phyloP scores from a whole-genome alignment of 306 rosid genomes.

The Leucaena leucocephala region DNA sequence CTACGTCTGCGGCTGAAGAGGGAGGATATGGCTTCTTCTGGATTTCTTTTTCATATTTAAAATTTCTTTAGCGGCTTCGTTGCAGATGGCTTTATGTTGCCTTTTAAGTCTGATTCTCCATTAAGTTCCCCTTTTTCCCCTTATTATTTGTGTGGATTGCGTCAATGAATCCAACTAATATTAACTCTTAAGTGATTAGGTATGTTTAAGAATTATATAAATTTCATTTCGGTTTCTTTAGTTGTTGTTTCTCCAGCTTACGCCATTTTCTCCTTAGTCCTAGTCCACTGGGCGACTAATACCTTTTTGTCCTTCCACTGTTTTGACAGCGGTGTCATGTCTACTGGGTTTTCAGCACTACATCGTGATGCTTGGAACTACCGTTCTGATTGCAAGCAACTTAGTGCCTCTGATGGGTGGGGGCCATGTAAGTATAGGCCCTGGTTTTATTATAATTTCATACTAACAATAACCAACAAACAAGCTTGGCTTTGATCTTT shows the following conservation, averaged over 20 bases:
- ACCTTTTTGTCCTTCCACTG: neutral
- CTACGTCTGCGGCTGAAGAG: constrained; percentile 26
- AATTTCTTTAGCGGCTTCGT: constrained; percentile 4
- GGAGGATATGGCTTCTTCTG: constrained; percentile 29
- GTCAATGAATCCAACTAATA: neutral
- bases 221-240: neutral
- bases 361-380: constrained; percentile 75
- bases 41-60: constrained; percentile 18
- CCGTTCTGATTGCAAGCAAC: constrained; percentile 57
- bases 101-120: constrained; percentile 42
- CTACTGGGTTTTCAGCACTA: constrained; percentile 74
- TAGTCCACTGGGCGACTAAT: constrained; percentile 12
- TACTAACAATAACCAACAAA: neutral
- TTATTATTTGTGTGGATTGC: constrained; percentile 1
- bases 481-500: constrained; percentile 11
- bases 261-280: neutral
- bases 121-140: neutral
- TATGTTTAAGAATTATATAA: neutral
- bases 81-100: constrained; percentile 37
- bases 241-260: neutral
- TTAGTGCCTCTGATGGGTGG: constrained; percentile 81
- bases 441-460: neutral
- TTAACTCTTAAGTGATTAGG: neutral
- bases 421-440: constrained; percentile 48
- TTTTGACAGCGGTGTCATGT: constrained; percentile 54